These are phyloP conservation scores for Cladochytrium replicatum DNA, from an alignment of 192 early-diverging fungal species.

Conservation along the genomic window DNA sequence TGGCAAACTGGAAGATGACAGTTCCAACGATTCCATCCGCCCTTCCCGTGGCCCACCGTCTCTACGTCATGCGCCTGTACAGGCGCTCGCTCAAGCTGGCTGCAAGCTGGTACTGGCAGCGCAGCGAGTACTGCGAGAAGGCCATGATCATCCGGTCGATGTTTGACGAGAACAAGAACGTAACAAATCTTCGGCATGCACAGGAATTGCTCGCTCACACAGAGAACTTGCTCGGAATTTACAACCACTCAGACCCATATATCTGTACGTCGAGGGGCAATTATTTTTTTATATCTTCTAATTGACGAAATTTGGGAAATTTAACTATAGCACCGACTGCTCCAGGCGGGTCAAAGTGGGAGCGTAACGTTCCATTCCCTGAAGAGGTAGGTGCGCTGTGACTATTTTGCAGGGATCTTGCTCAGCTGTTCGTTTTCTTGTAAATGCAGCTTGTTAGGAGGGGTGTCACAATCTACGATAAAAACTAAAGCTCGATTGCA, in stretches of 20 bases:
- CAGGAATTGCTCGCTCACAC: conserved; percentile 53
- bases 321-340: conserved; percentile 49
- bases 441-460: conserved; percentile 14
- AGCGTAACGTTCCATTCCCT: conserved; percentile 68
- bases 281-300: conserved; percentile 1
- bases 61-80: conserved; percentile 75
- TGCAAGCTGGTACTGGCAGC: conserved; percentile 84
- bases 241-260: conserved; percentile 77
- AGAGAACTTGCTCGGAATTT: conserved; percentile 63
- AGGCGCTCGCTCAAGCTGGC: conserved; percentile 69
- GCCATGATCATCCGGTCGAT: conserved; percentile 69
- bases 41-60: conserved; percentile 51
- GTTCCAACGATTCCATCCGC: too few relatives aligned
- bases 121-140: conserved; percentile 67
- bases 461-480: conserved; percentile 31
- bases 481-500: too few relatives aligned
- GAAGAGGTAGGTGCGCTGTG: conserved; percentile 50
- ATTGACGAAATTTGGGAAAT: neutral
- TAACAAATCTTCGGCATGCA: conserved; percentile 62
- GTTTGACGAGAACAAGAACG: conserved; percentile 72
- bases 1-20: too few relatives aligned
- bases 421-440: too few relatives aligned
- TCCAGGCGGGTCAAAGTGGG: conserved; percentile 70
- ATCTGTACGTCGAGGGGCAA: conserved; percentile 52
- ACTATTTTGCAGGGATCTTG: too few relatives aligned